Conservation (phyloP, 1,284 basidiomycete genomes). For the Amylostereum areolatum region DNA sequence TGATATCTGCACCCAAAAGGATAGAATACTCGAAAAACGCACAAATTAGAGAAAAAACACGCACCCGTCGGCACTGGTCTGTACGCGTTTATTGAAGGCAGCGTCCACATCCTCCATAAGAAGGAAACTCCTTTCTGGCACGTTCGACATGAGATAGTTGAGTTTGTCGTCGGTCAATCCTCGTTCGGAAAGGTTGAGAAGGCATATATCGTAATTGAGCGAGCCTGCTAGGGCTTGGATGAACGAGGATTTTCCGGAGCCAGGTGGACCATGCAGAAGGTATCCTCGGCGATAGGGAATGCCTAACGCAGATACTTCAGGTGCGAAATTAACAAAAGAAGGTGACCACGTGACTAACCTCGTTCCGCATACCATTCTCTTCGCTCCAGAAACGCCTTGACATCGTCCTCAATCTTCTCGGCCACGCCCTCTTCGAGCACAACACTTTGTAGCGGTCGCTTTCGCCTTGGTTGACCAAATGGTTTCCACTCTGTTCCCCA, state of each 20-base stretch:
- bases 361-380: slow-evolving; percentile 95
- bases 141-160: slow-evolving; percentile 89
- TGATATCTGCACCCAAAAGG: slow-evolving; percentile 79
- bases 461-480: slow-evolving; percentile 88
- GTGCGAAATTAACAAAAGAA: no score
- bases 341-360: no score
- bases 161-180: slow-evolving; percentile 97
- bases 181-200: slow-evolving; percentile 94
- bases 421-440: slow-evolving; percentile 79
- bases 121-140: slow-evolving; percentile 88
- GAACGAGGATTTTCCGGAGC: slow-evolving; percentile 97
- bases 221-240: slow-evolving; percentile 95
- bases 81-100: slow-evolving; percentile 91
- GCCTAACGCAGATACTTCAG: slow-evolving; percentile 47
- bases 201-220: slow-evolving; percentile 91
- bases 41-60: no score
- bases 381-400: slow-evolving; percentile 78
- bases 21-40: no score
- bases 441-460: slow-evolving; percentile 88
- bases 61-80: slow-evolving; percentile 86
- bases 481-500: slow-evolving; percentile 97
- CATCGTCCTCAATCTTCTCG: slow-evolving; percentile 76
- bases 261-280: slow-evolving; percentile 92
- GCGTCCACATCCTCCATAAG: slow-evolving; percentile 98
- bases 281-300: slow-evolving; percentile 98